Conservation (phyloP, 352 stramenopile species). For the Sclerospora graminicola region DNA sequence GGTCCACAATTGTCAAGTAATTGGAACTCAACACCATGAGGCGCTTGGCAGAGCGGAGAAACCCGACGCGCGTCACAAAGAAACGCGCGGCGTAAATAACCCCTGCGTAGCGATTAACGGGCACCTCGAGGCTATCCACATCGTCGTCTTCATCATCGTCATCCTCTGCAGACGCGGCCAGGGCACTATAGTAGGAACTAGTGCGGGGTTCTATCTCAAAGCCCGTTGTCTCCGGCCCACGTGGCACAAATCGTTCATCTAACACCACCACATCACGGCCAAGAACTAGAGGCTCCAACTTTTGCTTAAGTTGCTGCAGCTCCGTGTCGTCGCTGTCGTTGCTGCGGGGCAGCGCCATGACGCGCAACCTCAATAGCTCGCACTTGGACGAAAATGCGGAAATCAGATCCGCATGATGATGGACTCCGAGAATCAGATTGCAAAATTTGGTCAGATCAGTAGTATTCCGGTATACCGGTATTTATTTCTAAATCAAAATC, state of each 20-base stretch:
- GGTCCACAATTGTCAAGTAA: conserved; percentile 77
- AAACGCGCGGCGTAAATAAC: conserved; percentile 80
- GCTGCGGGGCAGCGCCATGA: conserved; percentile 21
- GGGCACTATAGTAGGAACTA: conserved; percentile 20
- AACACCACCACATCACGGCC: conserved; percentile 40
- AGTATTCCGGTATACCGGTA: background rate
- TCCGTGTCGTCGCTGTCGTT: conserved; percentile 27
- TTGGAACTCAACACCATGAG: conserved; percentile 76
- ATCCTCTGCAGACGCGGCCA: conserved; percentile 22
- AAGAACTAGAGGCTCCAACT: conserved; percentile 45
- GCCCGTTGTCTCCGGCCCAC: conserved; percentile 49
- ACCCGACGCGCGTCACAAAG: conserved; percentile 78
- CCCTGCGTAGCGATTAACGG: conserved; percentile 60
- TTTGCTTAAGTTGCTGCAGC: conserved; percentile 55
- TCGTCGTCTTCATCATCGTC: conserved; percentile 36
- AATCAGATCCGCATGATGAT: background rate
- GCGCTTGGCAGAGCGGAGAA: conserved; percentile 62
- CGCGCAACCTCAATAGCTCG: too few species aligned
- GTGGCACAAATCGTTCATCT: conserved; percentile 53
- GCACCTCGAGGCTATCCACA: conserved; percentile 33
- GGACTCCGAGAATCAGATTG: background rate
- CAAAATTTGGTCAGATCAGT: background rate
- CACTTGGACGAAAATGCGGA: background rate
- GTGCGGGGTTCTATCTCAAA: conserved; percentile 36
- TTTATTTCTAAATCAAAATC: too few species aligned